Evolutionary conservation across 805 yeast genomes (phyloP).

Genomic region (Kockiozyma suomiensis): DNA sequence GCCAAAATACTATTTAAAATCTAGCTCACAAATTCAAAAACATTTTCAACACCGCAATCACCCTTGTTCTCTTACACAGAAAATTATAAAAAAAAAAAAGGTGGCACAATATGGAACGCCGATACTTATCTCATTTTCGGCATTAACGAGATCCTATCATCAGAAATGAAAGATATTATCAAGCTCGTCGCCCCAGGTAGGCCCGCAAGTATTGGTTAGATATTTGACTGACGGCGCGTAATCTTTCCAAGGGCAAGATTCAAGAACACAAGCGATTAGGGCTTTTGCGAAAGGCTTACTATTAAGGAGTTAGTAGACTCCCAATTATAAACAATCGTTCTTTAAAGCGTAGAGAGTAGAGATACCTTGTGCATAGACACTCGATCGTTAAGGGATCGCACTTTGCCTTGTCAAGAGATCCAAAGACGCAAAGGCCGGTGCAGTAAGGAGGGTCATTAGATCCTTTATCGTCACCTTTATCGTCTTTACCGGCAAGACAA

Average conservation of each 20-base stretch:
- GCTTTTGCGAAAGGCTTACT: slow-evolving; percentile 10
- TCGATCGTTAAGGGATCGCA: slow-evolving; percentile 14
- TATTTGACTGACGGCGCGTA: neutral
- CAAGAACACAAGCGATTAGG: neutral
- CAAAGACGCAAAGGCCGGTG: slow-evolving; percentile 17
- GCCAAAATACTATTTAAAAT: no score
- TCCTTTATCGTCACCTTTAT: neutral
- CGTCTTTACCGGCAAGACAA: neutral
- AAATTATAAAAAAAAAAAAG: no score
- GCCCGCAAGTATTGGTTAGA: neutral
- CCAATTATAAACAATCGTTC: neutral
- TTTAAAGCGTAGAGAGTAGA: neutral
- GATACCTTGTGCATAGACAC: slow-evolving; percentile 17
- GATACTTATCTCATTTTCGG: no score
- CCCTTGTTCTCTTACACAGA: no score
- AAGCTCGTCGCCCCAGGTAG: slow-evolving; percentile 1
- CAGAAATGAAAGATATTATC: slow-evolving; percentile 1
- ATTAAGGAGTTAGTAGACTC: no score
- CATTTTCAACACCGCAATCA: no score
- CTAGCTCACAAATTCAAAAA: no score
- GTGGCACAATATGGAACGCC: no score
- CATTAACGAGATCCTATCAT: no score
- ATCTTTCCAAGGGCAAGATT: slow-evolving; percentile 1
- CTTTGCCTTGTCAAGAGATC: neutral
- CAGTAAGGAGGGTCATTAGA: slow-evolving; percentile 10